Evolutionary conservation across 225 moss, liverwort and hornwort species (phyloP), one percentile per base, ranked within the genome.

Genomic region (Polytrichum formosum): DNA sequence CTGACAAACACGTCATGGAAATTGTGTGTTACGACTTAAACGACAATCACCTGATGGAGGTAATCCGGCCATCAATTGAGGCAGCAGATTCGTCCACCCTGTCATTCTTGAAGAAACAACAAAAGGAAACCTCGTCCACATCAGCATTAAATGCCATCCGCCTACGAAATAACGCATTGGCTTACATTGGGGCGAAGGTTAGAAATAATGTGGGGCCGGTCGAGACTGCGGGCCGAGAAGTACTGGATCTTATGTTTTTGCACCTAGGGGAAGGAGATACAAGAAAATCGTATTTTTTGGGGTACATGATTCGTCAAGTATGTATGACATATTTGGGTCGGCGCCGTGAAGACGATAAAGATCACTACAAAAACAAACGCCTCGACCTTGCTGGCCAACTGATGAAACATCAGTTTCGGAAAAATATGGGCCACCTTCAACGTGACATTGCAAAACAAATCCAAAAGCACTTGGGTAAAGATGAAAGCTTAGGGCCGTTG

Each of bases 331-430:
- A 78, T 76, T 79, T 97, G 67, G 91, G 91, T 29, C 92, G 83
- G 28, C 83, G 81, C 18, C 29, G 75, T 6, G 72, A 60, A 46
- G 89, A 90, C 4, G 92, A 94, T 33, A 88, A 75, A 56, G 97
- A 97, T 55, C 88, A 97, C 63, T 90, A 94, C 66, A 92, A 91
- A 53, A 92, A 97, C 79, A 87, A 94, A 77, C 87, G 97, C 5
- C 69, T 97, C 25, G 97, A 97, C 72, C 89, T 91, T n/a, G 86
- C 97, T 26, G 97, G 97, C 17, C 88, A 94, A 71, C 80, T 97
- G 22, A 60, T 97, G 18, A 73, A 83, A 27, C 97, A 94, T 73
- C 94, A 97, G 60, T 86, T 97, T 56, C 86, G 94, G 73, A 85
- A 81, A 66, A 77, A 90, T 0, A 91, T 97, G 89, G 54, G 85